phyloP scores from a whole-genome alignment of 2,329 filamentous ascomycete genomes.

The Exophiala lecanii-corni region DNA sequence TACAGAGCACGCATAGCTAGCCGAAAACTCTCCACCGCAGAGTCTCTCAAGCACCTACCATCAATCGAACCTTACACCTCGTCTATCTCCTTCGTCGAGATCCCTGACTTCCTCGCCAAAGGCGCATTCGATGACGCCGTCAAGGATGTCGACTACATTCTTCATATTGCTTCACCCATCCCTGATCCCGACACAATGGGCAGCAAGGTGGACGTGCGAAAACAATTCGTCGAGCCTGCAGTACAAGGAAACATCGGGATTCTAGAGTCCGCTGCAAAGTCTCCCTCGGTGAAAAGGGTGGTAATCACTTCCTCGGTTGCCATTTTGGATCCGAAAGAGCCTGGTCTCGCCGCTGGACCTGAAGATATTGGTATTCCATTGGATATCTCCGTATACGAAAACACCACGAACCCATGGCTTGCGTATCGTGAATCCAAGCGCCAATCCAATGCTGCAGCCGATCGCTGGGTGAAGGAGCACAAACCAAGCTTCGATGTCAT shows the following conservation, averaged over 20 bases:
- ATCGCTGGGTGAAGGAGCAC: conserved; percentile 32
- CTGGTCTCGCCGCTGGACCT: conserved; percentile 28
- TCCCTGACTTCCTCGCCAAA: conserved; percentile 3
- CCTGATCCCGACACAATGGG: conserved; percentile 7
- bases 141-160: conserved; percentile 14
- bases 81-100: conserved; percentile 25
- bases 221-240: conserved; percentile 32
- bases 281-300: conserved; percentile 19
- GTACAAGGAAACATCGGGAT: conserved; percentile 12
- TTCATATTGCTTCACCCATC: conserved; percentile 20
- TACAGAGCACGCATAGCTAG: conserved; percentile 22
- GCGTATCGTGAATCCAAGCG: conserved; percentile 6
- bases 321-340: conserved; percentile 1
- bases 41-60: conserved; percentile 14
- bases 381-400: neutral
- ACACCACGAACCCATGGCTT: neutral
- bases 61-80: conserved; percentile 10
- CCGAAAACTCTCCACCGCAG: conserved; percentile 18
- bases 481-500: conserved; percentile 29
- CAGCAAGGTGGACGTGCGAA: neutral
- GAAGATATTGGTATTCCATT: neutral
- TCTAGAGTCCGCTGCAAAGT: conserved; percentile 14
- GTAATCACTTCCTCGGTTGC: conserved; percentile 23
- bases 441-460: conserved; percentile 25
- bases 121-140: conserved; percentile 14